phyloP scores from a whole-genome alignment of 805 yeast genomes.

The Ogataea kodamae region DNA sequence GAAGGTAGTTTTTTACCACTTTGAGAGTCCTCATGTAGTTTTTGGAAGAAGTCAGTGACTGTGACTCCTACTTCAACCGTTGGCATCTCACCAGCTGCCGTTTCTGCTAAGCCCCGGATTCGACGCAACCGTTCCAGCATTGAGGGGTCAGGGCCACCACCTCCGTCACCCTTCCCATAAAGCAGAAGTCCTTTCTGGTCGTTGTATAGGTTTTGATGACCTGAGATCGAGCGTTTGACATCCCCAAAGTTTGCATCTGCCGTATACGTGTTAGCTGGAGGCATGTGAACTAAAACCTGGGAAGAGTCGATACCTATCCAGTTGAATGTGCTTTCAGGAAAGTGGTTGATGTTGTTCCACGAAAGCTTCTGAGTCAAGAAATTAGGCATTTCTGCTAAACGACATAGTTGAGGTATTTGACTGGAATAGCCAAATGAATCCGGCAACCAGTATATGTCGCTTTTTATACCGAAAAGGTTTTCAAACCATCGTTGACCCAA shows the following conservation, averaged over 20 bases:
- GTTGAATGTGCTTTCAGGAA: constrained; percentile 87
- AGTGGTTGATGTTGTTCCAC: constrained; percentile 92
- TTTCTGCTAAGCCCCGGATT: constrained; percentile 81
- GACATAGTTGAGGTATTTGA: constrained; percentile 90
- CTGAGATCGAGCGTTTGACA: constrained; percentile 71
- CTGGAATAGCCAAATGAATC: constrained; percentile 97
- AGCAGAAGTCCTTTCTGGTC: constrained; percentile 78
- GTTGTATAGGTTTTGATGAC: constrained; percentile 79
- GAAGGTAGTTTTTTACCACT: constrained; percentile 69
- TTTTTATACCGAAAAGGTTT: constrained; percentile 71
- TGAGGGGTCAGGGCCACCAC: constrained; percentile 95
- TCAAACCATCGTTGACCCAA: constrained; percentile 86
- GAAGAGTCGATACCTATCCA: constrained; percentile 96
- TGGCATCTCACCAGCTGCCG: constrained; percentile 72
- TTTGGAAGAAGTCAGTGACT: constrained; percentile 77
- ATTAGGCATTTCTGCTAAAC: constrained; percentile 76
- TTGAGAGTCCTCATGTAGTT: constrained; percentile 57
- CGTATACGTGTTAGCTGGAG: constrained; percentile 94
- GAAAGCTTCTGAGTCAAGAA: constrained; percentile 91
- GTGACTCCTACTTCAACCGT: constrained; percentile 73
- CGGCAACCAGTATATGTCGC: constrained; percentile 89
- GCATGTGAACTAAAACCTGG: constrained; percentile 94
- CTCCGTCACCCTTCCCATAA: constrained; percentile 97
- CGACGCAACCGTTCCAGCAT: constrained; percentile 92
- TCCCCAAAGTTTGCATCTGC: constrained; percentile 93